A percentile compares a stretch with the other conserved stretches of the same genome.
Evolutionary conservation across 305 asterid species (phyloP).

Genomic region (Plantago coronopus): DNA sequence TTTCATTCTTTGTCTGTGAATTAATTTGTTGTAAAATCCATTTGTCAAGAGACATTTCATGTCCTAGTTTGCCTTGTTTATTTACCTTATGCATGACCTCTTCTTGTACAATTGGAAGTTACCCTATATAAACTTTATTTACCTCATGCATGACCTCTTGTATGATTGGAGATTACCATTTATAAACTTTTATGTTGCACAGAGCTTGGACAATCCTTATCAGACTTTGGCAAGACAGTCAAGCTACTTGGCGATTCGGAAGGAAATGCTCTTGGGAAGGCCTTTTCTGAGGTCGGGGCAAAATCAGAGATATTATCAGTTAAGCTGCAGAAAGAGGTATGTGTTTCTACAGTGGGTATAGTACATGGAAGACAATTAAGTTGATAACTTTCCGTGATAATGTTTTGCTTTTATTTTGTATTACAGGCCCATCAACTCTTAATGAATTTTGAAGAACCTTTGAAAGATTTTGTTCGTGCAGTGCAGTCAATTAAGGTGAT

Average conservation of each 20-base stretch:
- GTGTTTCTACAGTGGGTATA: background rate
- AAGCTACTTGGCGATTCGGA: slow-evolving; percentile 82
- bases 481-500: slow-evolving; percentile 95
- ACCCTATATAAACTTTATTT: background rate
- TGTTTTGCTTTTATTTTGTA: slow-evolving; percentile 11
- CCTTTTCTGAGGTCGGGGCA: slow-evolving; percentile 85
- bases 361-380: background rate
- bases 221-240: slow-evolving; percentile 93
- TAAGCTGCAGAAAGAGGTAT: slow-evolving; percentile 82
- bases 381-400: background rate
- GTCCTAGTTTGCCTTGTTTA: background rate
- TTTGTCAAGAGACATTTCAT: slow-evolving; percentile 4
- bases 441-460: slow-evolving; percentile 95
- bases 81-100: background rate
- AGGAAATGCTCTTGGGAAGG: slow-evolving; percentile 80
- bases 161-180: background rate
- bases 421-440: slow-evolving; percentile 80
- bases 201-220: slow-evolving; percentile 89
- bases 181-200: slow-evolving; percentile 13
- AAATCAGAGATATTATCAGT: slow-evolving; percentile 68
- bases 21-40: slow-evolving; percentile 9
- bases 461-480: slow-evolving; percentile 92
- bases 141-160: background rate
- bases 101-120: background rate
- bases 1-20: slow-evolving; percentile 11